Evolutionary conservation across 108 stramenopile genomes (phyloP), one percentile per base, ranked within the genome.

Genomic region (Cyclostephanos tholiformis): DNA sequence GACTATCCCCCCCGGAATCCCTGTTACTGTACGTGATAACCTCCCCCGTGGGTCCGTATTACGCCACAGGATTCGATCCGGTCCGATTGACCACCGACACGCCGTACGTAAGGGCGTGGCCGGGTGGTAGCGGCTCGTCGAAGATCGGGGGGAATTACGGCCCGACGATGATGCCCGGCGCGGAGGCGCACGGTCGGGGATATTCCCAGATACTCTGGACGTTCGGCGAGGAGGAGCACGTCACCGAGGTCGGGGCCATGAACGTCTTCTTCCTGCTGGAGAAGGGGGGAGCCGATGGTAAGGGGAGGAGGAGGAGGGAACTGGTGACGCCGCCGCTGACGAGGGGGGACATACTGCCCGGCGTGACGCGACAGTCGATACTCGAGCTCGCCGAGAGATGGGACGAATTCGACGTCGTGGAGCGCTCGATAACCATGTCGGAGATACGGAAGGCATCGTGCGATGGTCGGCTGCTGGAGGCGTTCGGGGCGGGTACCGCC

Each of bases 191-290:
- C 9, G 71, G 66, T n/a, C 49, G 76, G 36, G 98, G 96, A 11
- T 97, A 88, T 83, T 75, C 85, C 1, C 94, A 99, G 81, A 83
- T 98, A 55, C 80, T 99, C 30, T 99, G 97, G 97, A 67, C 97
- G 39, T 96, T 96, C 74, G 96, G 96, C 16, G 89, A 96, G 7
- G 71, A 93, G 43, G 82, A 96, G 66, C 79, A 87, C 66, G 80
- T 98, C 10, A 98, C 98, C 2, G 98, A 99, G 76, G 97, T 97
- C 9, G 98, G 98, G 26, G 89, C 96, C 6, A 99, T 99, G 98
- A 99, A 99, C 84, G 84, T 99, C 26, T 98, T 99, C 79, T 92
- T 97, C 69, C 69, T 93, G 38, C 51, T 88, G 48, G 70, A 80
- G 19, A 93, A 93, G 55, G 74, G 83, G 56, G 82, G 86, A n/a